Base-by-base conservation (phyloP, 1,284 basidiomycete genomes). In the Tremellales sp. region DNA sequence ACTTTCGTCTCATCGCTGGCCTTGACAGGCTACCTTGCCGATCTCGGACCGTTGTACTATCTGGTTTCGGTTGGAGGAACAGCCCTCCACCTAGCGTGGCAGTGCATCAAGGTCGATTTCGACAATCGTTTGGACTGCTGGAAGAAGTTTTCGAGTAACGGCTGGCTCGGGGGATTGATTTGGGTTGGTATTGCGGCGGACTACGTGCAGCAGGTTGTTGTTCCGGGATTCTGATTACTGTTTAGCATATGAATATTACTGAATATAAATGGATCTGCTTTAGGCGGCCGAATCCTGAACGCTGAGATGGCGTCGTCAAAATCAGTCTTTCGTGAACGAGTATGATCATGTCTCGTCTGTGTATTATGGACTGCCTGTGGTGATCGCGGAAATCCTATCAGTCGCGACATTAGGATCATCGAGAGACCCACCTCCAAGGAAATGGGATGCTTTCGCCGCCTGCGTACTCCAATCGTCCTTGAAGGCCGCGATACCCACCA, bases 121-220 rank as follows among this genome's bases (percentile, higher is more conserved):
- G 78, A 95, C 55, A 75, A 71, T 51, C 78, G 89, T 7, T 63
- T 75, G n/a, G 92, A 91, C 67, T 97, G 93, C 70, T 97, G 92
- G 91, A 78, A 78, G 57, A 89, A 87, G 26, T 99, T 99, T 60
- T 79, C 81, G 19, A 84, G 84, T 8, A 97, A 93, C 70, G 86
- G 89, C 0, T 88, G 85, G 79, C 77, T 90, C 26, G 94, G 94
- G 0, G 85, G 87, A 54, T 85, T 88, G 79, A 76, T 97, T 8
- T 95, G 87, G 84, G 78, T 81, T 62, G 94, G 94, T 3, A 77
- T 90, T 14, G 66, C 83, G 5, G 79, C 76, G 6, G 94, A 98
- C 72, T 97, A 93, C 43, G 49, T 70, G n/a, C 51, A 60, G 32
- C 58, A 60, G 37, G 61, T 68, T 9, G 43, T 58, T 12, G 27